Evolutionary conservation across 768 basidiomycete genomes (phyloP), one percentile per base, ranked within the genome.

Genomic region (Mycena leptocephala): DNA sequence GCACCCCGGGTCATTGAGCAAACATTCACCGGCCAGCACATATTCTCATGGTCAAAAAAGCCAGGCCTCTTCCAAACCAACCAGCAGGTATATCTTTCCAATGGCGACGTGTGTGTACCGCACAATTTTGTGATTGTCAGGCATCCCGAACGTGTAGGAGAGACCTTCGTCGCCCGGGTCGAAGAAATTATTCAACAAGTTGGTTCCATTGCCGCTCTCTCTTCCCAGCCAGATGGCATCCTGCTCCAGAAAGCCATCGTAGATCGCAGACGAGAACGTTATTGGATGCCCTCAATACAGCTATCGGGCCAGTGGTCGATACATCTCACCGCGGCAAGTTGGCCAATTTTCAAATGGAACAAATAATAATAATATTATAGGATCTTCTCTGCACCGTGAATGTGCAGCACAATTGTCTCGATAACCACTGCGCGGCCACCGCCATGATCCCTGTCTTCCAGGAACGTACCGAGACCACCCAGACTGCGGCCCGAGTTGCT

Each of bases 371-470:
- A 46, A 18, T 46, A 18, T 46, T 46, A 7, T 22, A 81, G 82
- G 76, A 80, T 35, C 43, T 82, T 32, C 70, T 81, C 3, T 80
- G 81, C 67, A 78, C 82, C 10, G 82, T 82, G 22, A 83, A 83
- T 53, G 69, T 75, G 9, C 82, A 80, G 41, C 83, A 83, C 62
- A 76, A 82, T 55, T 84, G 83, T 70, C 26, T 64, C 4, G 53
- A 56, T 18, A 55, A 79, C 48, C n/a, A 72, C 2, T 83, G 83
- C 46, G 56, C 32, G 11, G 20, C 77, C 14, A 75, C 76, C 0
- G 77, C 76, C 11, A 24, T 48, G 0, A 64, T 41, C 13, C 65
- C 69, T 39, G 67, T 80, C 4, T 65, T 64, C n/a, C 82, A 82
- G 64, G 82, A 83, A 56, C 73, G 79, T 2, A 37, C 48, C n/a